Evolutionary conservation across 2,329 filamentous ascomycete species (phyloP).

Genomic region (Botryosphaeria dothidea): DNA sequence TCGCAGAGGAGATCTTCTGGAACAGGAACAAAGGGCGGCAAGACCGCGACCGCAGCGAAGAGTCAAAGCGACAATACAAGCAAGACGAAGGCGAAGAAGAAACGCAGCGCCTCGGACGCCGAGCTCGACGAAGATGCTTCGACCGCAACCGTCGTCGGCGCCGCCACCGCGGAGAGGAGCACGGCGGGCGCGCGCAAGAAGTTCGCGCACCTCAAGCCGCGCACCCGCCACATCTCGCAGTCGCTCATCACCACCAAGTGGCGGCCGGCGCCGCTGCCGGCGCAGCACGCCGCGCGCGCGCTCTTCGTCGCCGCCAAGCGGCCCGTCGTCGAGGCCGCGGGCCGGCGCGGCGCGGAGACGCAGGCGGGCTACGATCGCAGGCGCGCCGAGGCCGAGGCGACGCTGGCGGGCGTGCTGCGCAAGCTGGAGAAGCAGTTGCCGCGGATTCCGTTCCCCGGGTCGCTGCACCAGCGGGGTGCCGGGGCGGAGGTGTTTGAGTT

Average conservation of each 20-base stretch:
- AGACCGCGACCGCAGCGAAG: neutral
- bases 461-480: constrained; percentile 53
- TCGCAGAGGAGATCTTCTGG: neutral
- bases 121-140: neutral
- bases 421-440: constrained; percentile 60
- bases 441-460: constrained; percentile 60
- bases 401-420: constrained; percentile 57
- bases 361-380: constrained; percentile 26
- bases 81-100: neutral
- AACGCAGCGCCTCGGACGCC: neutral
- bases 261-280: constrained; percentile 52
- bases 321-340: constrained; percentile 56
- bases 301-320: constrained; percentile 55
- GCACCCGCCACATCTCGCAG: constrained; percentile 38
- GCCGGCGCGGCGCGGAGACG: constrained; percentile 38
- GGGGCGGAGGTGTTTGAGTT: constrained; percentile 57
- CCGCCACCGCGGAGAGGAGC: neutral
- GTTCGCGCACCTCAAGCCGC: constrained; percentile 36
- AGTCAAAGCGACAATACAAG: no score
- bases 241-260: constrained; percentile 43
- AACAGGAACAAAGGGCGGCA: neutral
- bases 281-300: constrained; percentile 52
- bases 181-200: no score
- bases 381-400: constrained; percentile 56
- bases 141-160: neutral